These are phyloP conservation scores for Trichosporon faecale DNA, from an alignment of 1,284 basidiomycete genomes.

Conservation along the genomic window DNA sequence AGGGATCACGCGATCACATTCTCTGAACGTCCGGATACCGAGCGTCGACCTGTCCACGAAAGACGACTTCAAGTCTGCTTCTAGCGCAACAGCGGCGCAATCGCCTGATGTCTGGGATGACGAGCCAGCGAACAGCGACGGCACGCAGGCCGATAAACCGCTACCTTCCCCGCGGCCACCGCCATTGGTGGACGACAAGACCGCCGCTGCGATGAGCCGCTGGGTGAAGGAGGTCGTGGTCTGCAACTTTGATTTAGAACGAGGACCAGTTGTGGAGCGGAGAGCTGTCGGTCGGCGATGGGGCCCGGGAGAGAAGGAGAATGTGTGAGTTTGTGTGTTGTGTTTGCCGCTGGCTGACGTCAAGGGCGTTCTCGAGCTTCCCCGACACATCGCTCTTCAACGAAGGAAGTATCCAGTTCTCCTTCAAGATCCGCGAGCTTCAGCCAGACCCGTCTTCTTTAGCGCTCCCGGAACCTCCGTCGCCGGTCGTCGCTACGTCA, in stretches of 20 bases:
- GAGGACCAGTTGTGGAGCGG: slow-evolving; percentile 76
- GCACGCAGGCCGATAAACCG: background rate
- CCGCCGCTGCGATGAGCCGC: slow-evolving; percentile 59
- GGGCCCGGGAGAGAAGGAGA: slow-evolving; percentile 70
- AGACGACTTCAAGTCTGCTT: background rate
- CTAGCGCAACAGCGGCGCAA: slow-evolving; percentile 6
- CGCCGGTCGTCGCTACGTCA: slow-evolving; percentile 35
- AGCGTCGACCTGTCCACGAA: slow-evolving; percentile 11
- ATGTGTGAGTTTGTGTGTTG: slow-evolving; percentile 64
- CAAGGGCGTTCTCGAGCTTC: slow-evolving; percentile 87
- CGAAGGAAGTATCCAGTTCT: slow-evolving; percentile 52
- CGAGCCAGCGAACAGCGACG: background rate
- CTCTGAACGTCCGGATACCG: slow-evolving; percentile 22
- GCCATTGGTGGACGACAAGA: slow-evolving; percentile 55
- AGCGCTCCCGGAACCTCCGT: slow-evolving; percentile 42
- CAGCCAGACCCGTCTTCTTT: slow-evolving; percentile 39
- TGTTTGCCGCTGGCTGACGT: slow-evolving; percentile 6
- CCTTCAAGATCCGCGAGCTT: slow-evolving; percentile 59
- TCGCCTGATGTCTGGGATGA: background rate
- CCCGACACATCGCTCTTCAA: slow-evolving; percentile 83
- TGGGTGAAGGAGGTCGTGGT: slow-evolving; percentile 79
- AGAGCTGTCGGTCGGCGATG: slow-evolving; percentile 62
- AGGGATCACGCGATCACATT: slow-evolving; percentile 17
- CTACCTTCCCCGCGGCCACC: slow-evolving; percentile 30
- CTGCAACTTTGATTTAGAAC: slow-evolving; percentile 83